These are phyloP conservation scores for Pisolithus tinctorius DNA, from an alignment of 768 basidiomycete species.

Conservation along the genomic window DNA sequence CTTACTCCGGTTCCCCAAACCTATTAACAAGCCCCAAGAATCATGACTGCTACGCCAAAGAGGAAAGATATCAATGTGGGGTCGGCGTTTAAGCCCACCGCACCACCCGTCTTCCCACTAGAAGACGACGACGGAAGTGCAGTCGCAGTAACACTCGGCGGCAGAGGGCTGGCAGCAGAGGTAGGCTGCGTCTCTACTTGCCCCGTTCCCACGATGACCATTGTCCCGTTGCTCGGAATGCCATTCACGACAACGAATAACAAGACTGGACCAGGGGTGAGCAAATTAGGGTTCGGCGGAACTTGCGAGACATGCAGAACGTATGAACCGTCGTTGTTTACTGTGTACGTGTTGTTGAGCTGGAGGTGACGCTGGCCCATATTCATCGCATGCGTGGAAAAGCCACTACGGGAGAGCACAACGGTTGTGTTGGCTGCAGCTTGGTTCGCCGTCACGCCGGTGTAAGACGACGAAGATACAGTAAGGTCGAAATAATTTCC, in stretches of 20 bases:
- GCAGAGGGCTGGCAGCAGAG: conserved; percentile 32
- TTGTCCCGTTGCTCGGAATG: conserved; percentile 74
- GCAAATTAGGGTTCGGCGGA: conserved; percentile 77
- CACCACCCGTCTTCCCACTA: background rate
- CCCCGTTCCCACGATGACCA: conserved; percentile 76
- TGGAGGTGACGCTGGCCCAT: conserved; percentile 81
- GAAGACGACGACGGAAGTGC: background rate
- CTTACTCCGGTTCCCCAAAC: no score
- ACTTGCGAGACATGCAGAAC: conserved; percentile 75
- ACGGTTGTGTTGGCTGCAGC: conserved; percentile 73
- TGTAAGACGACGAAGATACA: conserved; percentile 59
- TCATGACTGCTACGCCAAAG: background rate
- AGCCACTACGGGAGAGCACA: conserved; percentile 76
- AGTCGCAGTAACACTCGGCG: conserved; percentile 30
- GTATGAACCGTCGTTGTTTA: conserved; percentile 70
- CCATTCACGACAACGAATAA: conserved; percentile 80
- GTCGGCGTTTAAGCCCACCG: background rate
- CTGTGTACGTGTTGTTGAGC: conserved; percentile 80
- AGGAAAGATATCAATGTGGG: background rate
- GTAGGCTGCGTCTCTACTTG: conserved; percentile 66
- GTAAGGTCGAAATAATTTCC: conserved; percentile 73
- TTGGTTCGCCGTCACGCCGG: conserved; percentile 51
- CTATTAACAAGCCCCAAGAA: background rate
- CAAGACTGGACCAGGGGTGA: conserved; percentile 85
- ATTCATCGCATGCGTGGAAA: conserved; percentile 82